A percentile compares a stretch with the other conserved stretches of the same genome.
Evolutionary conservation across 1,139 yeast species (phyloP).

Genomic region (Nakaseomyces glabratus): DNA sequence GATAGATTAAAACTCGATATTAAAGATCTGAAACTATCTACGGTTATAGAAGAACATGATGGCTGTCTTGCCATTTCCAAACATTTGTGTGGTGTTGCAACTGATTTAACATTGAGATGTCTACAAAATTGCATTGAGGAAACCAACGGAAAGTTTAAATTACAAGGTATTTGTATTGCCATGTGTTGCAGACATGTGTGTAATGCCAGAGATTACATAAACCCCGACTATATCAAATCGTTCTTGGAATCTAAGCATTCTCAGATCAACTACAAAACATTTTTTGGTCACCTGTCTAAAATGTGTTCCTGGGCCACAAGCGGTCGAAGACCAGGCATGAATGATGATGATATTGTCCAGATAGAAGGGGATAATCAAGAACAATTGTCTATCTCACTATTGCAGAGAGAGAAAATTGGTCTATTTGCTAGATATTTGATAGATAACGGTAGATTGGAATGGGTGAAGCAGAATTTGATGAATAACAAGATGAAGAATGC

Average conservation of each 20-base stretch:
- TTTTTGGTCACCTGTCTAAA: constrained; percentile 48
- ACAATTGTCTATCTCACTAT: constrained; percentile 32
- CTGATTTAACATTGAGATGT: constrained; percentile 73
- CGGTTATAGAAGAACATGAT: constrained; percentile 33
- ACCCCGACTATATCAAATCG: constrained; percentile 37
- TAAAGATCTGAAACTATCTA: constrained; percentile 55
- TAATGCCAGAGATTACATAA: constrained; percentile 42
- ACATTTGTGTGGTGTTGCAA: constrained; percentile 90
- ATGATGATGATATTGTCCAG: constrained; percentile 27
- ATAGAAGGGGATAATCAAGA: constrained; percentile 27
- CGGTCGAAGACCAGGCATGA: constrained; percentile 42
- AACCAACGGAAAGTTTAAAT: constrained; percentile 7
- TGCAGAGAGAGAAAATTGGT: constrained; percentile 52
- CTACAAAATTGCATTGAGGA: constrained; percentile 37
- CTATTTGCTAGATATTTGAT: constrained; percentile 57
- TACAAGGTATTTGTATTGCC: constrained; percentile 67
- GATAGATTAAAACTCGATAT: constrained; percentile 54
- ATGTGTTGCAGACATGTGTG: constrained; percentile 94
- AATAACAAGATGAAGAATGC: constrained; percentile 34
- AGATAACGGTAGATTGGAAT: constrained; percentile 49
- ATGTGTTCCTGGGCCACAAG: constrained; percentile 85
- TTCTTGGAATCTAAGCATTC: constrained; percentile 27
- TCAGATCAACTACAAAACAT: constrained; percentile 17
- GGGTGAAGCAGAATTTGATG: constrained; percentile 33
- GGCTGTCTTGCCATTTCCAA: constrained; percentile 61